Percentiles rank a stretch among this genome's conserved stretches.
Evolutionary conservation across 257 asterid species (phyloP).

Genomic region (Dorcoceras hygrometricum): DNA sequence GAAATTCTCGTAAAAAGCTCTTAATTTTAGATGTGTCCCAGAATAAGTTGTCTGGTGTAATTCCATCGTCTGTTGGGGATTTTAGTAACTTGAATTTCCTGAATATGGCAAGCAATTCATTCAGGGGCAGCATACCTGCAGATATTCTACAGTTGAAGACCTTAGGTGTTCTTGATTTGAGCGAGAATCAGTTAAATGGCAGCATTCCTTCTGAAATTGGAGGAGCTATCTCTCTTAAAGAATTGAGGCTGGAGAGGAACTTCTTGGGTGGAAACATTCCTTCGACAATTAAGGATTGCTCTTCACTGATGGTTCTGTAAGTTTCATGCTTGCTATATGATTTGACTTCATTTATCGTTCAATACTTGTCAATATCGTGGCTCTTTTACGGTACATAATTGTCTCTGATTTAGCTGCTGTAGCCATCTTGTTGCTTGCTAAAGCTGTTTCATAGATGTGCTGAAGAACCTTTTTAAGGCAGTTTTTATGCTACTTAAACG

Average conservation of each 20-base stretch:
- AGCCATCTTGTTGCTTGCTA: neutral
- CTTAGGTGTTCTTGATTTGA: slow-evolving; percentile 54
- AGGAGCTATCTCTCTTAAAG: slow-evolving; percentile 50
- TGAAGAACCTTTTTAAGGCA: neutral
- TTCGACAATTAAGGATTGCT: slow-evolving; percentile 54
- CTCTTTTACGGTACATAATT: slow-evolving; percentile 3
- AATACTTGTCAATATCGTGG: slow-evolving; percentile 14
- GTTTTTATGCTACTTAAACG: neutral
- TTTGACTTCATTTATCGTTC: slow-evolving; percentile 14
- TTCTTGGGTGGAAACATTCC: slow-evolving; percentile 62
- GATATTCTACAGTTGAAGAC: slow-evolving; percentile 44
- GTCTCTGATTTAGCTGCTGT: slow-evolving; percentile 6
- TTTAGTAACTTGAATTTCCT: slow-evolving; percentile 48
- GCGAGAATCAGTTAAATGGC: slow-evolving; percentile 61
- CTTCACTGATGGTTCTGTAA: slow-evolving; percentile 57
- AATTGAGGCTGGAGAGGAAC: slow-evolving; percentile 54
- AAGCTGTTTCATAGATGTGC: neutral
- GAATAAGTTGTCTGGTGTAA: slow-evolving; percentile 46
- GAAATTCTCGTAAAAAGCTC: slow-evolving; percentile 47
- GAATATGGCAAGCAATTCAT: slow-evolving; percentile 50
- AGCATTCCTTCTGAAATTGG: slow-evolving; percentile 74
- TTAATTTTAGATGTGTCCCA: slow-evolving; percentile 54
- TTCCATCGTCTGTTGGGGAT: slow-evolving; percentile 54
- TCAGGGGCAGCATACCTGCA: slow-evolving; percentile 49
- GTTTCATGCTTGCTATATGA: slow-evolving; percentile 28